phyloP scores from a whole-genome alignment of 1,284 basidiomycete species.

The Irpex sp. region DNA sequence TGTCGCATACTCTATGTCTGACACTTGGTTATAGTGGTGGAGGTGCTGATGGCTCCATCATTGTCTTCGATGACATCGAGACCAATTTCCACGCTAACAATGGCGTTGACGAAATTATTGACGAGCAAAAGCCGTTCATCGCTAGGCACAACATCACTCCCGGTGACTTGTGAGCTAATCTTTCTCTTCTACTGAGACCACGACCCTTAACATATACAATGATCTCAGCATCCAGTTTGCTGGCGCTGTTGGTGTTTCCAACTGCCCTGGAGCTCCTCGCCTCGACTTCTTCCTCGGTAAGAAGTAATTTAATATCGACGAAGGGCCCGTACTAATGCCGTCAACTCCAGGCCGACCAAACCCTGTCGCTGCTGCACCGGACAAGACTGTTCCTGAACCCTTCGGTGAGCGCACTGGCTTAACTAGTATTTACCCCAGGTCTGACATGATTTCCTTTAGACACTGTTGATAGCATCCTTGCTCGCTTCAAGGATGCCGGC shows the following conservation, averaged over 20 bases:
- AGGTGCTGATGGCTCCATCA: slow-evolving; percentile 14
- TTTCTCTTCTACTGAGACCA: neutral
- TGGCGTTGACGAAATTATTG: slow-evolving; percentile 27
- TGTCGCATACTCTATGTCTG: neutral
- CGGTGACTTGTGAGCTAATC: slow-evolving; percentile 4
- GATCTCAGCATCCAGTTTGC: slow-evolving; percentile 25
- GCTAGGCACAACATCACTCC: slow-evolving; percentile 15
- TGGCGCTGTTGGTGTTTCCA: slow-evolving; percentile 23
- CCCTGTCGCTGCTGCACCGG: slow-evolving; percentile 15
- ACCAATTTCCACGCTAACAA: slow-evolving; percentile 11
- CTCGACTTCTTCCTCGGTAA: slow-evolving; percentile 7
- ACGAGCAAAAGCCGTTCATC: slow-evolving; percentile 20
- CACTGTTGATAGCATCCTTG: slow-evolving; percentile 14
- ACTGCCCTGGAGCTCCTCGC: slow-evolving; percentile 19
- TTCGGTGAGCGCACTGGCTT: neutral
- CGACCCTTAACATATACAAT: neutral
- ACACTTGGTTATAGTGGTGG: slow-evolving; percentile 7
- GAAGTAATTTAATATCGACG: neutral
- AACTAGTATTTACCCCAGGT: too few relatives aligned
- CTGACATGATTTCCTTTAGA: slow-evolving; percentile 15
- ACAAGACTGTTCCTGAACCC: slow-evolving; percentile 21
- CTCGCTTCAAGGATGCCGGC: slow-evolving; percentile 23
- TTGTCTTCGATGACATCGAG: slow-evolving; percentile 12
- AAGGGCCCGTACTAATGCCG: slow-evolving; percentile 2
- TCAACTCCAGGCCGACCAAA: slow-evolving; percentile 20